Evolutionary conservation across 2,329 filamentous ascomycete species (phyloP).

Genomic region (Xylaria sp.): DNA sequence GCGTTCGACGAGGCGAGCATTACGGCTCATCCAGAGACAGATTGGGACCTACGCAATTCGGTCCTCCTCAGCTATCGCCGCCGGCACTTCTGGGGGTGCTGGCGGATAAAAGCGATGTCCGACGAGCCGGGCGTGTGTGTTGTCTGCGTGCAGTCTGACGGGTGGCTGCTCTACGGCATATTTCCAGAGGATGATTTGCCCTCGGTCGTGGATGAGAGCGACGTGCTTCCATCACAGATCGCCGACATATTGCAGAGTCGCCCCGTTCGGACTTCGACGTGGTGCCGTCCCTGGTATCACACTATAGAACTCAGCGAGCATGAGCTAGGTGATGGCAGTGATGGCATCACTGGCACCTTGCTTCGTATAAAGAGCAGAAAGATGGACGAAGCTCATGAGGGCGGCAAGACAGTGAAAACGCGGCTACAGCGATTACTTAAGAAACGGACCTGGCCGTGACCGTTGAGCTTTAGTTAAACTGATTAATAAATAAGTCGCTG

Average conservation of each 20-base stretch:
- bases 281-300: constrained; percentile 37
- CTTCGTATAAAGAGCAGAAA: constrained; percentile 39
- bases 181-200: constrained; percentile 39
- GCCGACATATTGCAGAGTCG: constrained; percentile 38
- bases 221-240: constrained; percentile 40
- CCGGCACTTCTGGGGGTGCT: constrained; percentile 43
- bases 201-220: constrained; percentile 28
- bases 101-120: constrained; percentile 36
- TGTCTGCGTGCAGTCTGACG: constrained; percentile 41
- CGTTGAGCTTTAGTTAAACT: too few relatives aligned
- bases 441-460: constrained; percentile 13
- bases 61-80: constrained; percentile 44
- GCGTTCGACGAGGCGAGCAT: constrained; percentile 40
- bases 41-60: constrained; percentile 45
- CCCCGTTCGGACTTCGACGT: constrained; percentile 35
- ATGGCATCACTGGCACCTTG: constrained; percentile 34
- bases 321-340: constrained; percentile 10
- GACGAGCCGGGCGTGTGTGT: constrained; percentile 41
- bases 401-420: constrained; percentile 7
- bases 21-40: constrained; percentile 37
- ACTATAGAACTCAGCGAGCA: constrained; percentile 39
- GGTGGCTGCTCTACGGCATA: constrained; percentile 43
- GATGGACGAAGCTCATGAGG: not conserved
- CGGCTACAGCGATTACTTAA: constrained; percentile 18
- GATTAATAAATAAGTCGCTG: too few relatives aligned